Evolutionary conservation across 2,329 filamentous ascomycete species (phyloP).

Genomic region (Penicillium janthinellum): DNA sequence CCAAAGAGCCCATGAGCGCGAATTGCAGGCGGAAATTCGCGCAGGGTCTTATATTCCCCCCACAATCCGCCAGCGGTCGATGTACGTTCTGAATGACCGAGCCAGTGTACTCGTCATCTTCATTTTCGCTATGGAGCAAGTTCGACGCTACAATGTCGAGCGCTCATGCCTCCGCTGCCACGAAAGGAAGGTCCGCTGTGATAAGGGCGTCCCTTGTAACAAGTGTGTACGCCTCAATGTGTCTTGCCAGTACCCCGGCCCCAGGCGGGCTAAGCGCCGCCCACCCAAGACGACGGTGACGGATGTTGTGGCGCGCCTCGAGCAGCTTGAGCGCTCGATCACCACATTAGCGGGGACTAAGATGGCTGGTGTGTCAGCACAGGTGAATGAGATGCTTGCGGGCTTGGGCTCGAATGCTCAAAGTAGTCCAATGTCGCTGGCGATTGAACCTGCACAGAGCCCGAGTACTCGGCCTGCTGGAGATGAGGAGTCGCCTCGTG

Average conservation of each 20-base stretch:
- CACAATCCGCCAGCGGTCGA: neutral
- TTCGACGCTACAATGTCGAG: slow-evolving; percentile 30
- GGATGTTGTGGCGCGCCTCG: slow-evolving; percentile 25
- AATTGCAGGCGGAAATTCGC: neutral
- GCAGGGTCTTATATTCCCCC: neutral
- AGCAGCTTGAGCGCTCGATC: slow-evolving; percentile 28
- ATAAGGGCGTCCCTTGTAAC: slow-evolving; percentile 27
- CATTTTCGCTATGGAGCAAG: slow-evolving; percentile 6
- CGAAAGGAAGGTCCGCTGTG: slow-evolving; percentile 33
- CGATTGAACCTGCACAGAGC: neutral
- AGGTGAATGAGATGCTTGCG: neutral
- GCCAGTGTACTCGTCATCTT: neutral
- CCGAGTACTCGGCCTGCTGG: neutral
- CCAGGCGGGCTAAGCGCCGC: slow-evolving; percentile 23
- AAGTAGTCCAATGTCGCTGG: neutral
- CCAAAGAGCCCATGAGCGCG: neutral
- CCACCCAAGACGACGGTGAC: slow-evolving; percentile 19
- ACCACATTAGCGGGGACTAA: slow-evolving; percentile 12
- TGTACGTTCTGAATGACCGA: neutral
- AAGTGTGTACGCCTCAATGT: slow-evolving; percentile 24
- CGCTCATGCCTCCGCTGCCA: slow-evolving; percentile 36
- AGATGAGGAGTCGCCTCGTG: slow-evolving; percentile 8
- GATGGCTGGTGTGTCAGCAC: neutral
- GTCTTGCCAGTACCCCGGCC: slow-evolving; percentile 29
- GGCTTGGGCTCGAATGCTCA: neutral